Evolutionary conservation across 164 flowering plant species (phyloP).

Genomic region (Sedum album): DNA sequence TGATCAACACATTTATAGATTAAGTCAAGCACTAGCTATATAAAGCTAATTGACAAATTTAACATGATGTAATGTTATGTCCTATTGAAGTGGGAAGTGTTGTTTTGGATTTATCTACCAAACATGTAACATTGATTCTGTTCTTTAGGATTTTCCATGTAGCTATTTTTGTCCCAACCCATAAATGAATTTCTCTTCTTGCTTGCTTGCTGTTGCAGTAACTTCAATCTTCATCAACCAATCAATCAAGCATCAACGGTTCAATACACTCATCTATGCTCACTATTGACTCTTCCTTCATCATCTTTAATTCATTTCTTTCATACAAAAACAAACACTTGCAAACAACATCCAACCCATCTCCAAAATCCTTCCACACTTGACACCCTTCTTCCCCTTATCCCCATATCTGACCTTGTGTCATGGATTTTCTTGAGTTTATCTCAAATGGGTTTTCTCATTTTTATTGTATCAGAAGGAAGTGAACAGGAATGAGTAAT

Average conservation of each 20-base stretch:
- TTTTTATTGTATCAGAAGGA: not conserved
- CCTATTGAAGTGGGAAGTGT: not conserved
- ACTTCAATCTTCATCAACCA: constrained; percentile 6
- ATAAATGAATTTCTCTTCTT: not conserved
- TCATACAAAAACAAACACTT: not conserved
- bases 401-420: not conserved
- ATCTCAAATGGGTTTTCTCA: not conserved
- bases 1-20: too few species aligned
- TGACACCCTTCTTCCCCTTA: not conserved
- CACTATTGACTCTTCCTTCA: too few species aligned
- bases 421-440: not conserved
- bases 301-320: not conserved
- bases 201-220: constrained; percentile 1
- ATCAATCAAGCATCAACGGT: not conserved
- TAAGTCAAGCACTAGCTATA: too few species aligned
- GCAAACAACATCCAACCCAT: not conserved
- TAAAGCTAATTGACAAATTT: too few species aligned
- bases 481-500: not conserved
- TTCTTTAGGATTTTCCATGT: not conserved
- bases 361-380: not conserved
- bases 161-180: constrained; percentile 5
- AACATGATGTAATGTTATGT: not conserved
- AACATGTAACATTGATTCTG: not conserved
- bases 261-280: not conserved
- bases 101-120: not conserved